Evolutionary conservation across 2,329 filamentous ascomycete genomes (phyloP).

Genomic region (Exophiala viscosa): DNA sequence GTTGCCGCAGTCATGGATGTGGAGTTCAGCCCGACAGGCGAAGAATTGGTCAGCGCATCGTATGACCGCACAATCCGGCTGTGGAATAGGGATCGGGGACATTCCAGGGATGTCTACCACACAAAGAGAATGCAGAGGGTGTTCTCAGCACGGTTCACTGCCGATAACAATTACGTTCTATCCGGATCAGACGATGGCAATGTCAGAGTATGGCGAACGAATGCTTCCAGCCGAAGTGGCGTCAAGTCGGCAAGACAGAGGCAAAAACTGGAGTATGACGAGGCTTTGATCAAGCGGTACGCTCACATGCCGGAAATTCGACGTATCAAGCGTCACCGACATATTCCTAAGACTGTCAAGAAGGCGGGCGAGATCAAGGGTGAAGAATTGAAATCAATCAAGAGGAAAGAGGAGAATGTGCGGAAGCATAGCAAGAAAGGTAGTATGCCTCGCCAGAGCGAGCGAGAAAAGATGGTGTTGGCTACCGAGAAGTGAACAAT

Average conservation of each 20-base stretch:
- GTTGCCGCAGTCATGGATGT: slow-evolving; percentile 94
- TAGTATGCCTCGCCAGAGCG: slow-evolving; percentile 66
- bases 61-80: slow-evolving; percentile 85
- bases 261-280: slow-evolving; percentile 87
- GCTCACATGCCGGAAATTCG: slow-evolving; percentile 94
- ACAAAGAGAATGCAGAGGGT: slow-evolving; percentile 97
- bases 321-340: slow-evolving; percentile 84
- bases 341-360: slow-evolving; percentile 89
- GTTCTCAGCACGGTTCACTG: slow-evolving; percentile 78
- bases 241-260: slow-evolving; percentile 81
- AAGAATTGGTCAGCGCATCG: slow-evolving; percentile 85
- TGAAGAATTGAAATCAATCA: slow-evolving; percentile 82
- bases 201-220: slow-evolving; percentile 80
- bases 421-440: slow-evolving; percentile 85
- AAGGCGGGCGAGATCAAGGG: slow-evolving; percentile 93
- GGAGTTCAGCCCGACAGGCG: slow-evolving; percentile 89
- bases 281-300: slow-evolving; percentile 76
- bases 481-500: slow-evolving; percentile 56
- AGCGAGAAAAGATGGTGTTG: slow-evolving; percentile 91
- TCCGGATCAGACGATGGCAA: slow-evolving; percentile 94
- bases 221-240: slow-evolving; percentile 77
- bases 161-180: slow-evolving; percentile 84
- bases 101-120: slow-evolving; percentile 91
- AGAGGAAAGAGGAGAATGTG: slow-evolving; percentile 90
- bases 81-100: slow-evolving; percentile 75